Percentiles rank a stretch among this genome's conserved stretches.
Conservation (phyloP, 2,329 filamentous ascomycete species). For the Apiospora pterosperma region DNA sequence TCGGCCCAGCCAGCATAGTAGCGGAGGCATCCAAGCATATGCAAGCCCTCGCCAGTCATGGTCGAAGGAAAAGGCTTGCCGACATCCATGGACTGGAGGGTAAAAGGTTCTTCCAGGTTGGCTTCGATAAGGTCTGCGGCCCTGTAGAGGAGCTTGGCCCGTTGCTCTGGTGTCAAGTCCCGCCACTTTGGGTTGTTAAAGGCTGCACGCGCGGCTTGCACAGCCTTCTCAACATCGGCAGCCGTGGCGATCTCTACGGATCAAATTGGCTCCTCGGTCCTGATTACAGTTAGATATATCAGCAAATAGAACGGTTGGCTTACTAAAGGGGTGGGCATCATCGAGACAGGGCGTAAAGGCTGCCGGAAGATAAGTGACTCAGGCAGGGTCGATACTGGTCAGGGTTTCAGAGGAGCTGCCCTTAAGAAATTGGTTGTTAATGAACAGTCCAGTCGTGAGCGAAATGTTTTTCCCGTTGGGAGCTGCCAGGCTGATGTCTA, state of each 20-base stretch:
- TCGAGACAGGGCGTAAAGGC: too few species aligned
- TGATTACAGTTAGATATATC: not conserved
- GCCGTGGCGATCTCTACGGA: constrained; percentile 81
- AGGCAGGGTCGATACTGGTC: constrained; percentile 8
- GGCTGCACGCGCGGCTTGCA: constrained; percentile 79
- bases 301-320: not conserved
- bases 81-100: constrained; percentile 85
- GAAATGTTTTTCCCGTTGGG: constrained; percentile 64
- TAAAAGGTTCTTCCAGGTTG: constrained; percentile 70
- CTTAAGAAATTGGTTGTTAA: constrained; percentile 11
- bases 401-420: not conserved
- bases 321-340: too few species aligned
- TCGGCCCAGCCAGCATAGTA: constrained; percentile 92
- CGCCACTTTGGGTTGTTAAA: constrained; percentile 72
- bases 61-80: constrained; percentile 78
- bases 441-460: constrained; percentile 55
- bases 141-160: constrained; percentile 67
- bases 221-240: constrained; percentile 80
- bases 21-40: constrained; percentile 66
- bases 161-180: constrained; percentile 65
- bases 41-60: constrained; percentile 66
- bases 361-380: too few species aligned
- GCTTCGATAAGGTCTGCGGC: constrained; percentile 79
- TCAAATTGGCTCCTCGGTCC: constrained; percentile 77
- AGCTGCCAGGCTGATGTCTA: constrained; percentile 54